Conservation (phyloP, 139 green algal species). For the Volvox reticuliferus region DNA sequence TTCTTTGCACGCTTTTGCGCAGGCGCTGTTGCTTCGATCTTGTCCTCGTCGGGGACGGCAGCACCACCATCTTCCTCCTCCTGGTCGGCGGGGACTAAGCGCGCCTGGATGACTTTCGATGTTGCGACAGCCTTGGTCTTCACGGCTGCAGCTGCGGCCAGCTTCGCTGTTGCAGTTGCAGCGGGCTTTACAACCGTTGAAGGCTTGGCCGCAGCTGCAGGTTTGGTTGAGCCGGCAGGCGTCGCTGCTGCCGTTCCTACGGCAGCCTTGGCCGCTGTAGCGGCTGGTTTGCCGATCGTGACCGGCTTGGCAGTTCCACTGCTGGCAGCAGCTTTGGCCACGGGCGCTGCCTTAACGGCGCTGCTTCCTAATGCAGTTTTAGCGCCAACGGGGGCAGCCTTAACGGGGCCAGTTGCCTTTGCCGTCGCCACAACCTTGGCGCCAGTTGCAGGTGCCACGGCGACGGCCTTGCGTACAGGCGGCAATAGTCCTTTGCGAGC, state of each 20-base stretch:
- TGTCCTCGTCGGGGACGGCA: background rate
- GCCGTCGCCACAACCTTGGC: background rate
- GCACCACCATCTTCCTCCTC: background rate
- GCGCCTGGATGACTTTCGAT: background rate
- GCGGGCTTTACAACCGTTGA: no score
- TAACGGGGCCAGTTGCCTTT: background rate
- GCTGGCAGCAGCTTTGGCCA: background rate
- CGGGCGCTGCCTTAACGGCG: background rate
- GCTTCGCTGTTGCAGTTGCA: constrained; percentile 2
- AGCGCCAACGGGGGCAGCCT: background rate
- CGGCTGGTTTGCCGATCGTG: background rate
- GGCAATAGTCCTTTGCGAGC: constrained; percentile 26
- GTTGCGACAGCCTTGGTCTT: background rate
- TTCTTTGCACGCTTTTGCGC: background rate
- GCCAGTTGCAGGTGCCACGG: background rate
- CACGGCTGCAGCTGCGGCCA: background rate
- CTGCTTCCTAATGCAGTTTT: background rate
- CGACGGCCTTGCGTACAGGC: constrained; percentile 7
- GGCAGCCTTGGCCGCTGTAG: background rate
- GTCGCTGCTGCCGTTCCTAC: background rate
- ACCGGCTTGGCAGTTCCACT: background rate
- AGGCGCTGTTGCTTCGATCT: background rate
- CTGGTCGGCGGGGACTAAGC: background rate
- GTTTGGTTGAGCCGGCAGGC: background rate
- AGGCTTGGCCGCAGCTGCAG: constrained; percentile 16